A percentile compares a stretch with the other conserved stretches of the same genome.
Evolutionary conservation across 352 stramenopile genomes (phyloP).

Genomic region (Globisporangium irregulare): DNA sequence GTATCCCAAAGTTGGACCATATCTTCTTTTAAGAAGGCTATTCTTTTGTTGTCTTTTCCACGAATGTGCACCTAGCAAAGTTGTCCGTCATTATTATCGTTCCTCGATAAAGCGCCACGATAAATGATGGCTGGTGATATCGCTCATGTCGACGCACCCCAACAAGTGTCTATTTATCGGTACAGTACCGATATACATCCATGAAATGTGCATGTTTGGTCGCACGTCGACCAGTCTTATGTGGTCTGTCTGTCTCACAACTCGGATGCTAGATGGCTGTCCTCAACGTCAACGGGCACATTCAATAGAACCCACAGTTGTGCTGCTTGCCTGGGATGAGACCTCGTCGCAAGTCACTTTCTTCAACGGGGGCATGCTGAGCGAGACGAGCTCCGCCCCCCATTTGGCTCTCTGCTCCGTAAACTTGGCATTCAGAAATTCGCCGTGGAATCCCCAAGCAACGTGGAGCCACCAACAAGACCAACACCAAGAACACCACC

Average conservation of each 20-base stretch:
- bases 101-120: too few species aligned
- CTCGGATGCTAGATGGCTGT: neutral
- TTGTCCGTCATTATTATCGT: too few species aligned
- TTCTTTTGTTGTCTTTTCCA: too few species aligned
- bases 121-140: too few species aligned
- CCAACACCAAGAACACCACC: neutral
- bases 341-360: neutral
- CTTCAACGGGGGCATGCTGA: neutral
- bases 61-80: too few species aligned
- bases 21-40: too few species aligned
- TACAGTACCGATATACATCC: too few species aligned
- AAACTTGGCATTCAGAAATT: constrained; percentile 2
- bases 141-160: too few species aligned
- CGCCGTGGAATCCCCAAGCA: neutral
- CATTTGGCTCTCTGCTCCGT: neutral
- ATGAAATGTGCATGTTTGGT: too few species aligned
- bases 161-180: too few species aligned
- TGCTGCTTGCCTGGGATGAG: neutral
- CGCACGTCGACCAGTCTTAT: too few species aligned
- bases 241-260: neutral
- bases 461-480: neutral
- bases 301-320: neutral
- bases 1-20: too few species aligned
- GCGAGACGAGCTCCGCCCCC: neutral
- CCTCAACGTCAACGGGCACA: neutral